These are phyloP conservation scores for Talaromyces sp. DNA, from an alignment of 2,329 filamentous ascomycete genomes.

Conservation along the genomic window DNA sequence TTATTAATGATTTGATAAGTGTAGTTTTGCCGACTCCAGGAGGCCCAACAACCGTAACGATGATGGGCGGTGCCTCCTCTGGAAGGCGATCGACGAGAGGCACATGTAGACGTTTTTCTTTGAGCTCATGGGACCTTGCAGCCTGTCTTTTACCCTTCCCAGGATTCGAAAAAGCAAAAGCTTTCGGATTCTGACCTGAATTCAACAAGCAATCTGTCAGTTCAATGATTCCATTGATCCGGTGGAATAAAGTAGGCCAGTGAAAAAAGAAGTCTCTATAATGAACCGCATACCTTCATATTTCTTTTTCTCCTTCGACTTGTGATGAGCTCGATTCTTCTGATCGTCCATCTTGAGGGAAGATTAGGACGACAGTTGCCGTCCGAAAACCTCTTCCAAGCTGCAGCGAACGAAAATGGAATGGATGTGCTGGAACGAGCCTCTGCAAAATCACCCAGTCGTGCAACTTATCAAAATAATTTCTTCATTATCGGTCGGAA, in stretches of 20 bases:
- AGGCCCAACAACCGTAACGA: constrained; percentile 91
- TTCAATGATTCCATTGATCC: neutral
- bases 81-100: constrained; percentile 92
- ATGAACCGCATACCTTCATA: constrained; percentile 49
- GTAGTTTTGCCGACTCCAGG: constrained; percentile 91
- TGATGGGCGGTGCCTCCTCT: constrained; percentile 87
- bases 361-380: neutral
- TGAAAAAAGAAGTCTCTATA: neutral
- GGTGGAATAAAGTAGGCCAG: neutral
- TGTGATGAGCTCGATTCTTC: constrained; percentile 76
- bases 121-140: constrained; percentile 61
- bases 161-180: constrained; percentile 77
- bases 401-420: constrained; percentile 15
- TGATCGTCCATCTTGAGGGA: constrained; percentile 67
- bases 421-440: neutral
- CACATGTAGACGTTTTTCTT: constrained; percentile 93
- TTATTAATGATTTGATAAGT: constrained; percentile 86
- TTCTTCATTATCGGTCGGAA: constrained; percentile 16
- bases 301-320: constrained; percentile 85
- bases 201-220: neutral
- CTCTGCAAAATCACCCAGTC: neutral
- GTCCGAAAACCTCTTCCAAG: constrained; percentile 10
- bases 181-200: constrained; percentile 75
- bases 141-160: constrained; percentile 70
- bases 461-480: constrained; percentile 14